These are phyloP conservation scores for Leucocoprinus sp. DNA, from an alignment of 768 basidiomycete genomes.

Conservation along the genomic window DNA sequence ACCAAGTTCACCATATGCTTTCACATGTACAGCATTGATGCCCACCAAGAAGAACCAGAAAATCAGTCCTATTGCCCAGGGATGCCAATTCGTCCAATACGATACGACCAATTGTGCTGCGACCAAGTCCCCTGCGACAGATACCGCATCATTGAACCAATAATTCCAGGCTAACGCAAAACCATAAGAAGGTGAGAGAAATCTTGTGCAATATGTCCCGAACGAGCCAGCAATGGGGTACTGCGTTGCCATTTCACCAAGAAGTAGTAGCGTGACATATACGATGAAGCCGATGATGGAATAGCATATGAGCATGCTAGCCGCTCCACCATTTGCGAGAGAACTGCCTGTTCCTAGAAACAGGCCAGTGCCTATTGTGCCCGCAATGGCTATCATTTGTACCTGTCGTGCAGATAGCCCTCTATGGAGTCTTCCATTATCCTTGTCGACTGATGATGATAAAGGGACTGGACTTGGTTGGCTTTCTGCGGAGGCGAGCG, in stretches of 20 bases:
- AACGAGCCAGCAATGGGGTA: conserved; percentile 88
- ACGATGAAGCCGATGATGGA: conserved; percentile 66
- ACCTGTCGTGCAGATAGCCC: conserved; percentile 73
- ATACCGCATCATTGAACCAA: conserved; percentile 86
- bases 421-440: conserved; percentile 37
- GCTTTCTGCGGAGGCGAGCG: neutral
- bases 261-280: conserved; percentile 65
- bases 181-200: conserved; percentile 83
- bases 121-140: conserved; percentile 78
- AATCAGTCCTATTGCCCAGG: conserved; percentile 67
- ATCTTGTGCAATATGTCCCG: conserved; percentile 77
- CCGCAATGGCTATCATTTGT: conserved; percentile 84
- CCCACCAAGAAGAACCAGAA: conserved; percentile 72
- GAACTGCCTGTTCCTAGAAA: conserved; percentile 67
- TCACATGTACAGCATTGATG: conserved; percentile 62
- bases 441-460: conserved; percentile 1
- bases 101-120: conserved; percentile 78
- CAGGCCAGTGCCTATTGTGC: conserved; percentile 53
- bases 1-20: conserved; percentile 83
- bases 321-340: conserved; percentile 77
- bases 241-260: conserved; percentile 88
- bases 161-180: conserved; percentile 88
- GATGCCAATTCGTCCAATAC: conserved; percentile 58
- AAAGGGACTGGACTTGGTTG: conserved; percentile 9
- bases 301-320: conserved; percentile 81